Evolutionary conservation across 2,329 filamentous ascomycete genomes (phyloP).

Genomic region (Penicillium sp.): DNA sequence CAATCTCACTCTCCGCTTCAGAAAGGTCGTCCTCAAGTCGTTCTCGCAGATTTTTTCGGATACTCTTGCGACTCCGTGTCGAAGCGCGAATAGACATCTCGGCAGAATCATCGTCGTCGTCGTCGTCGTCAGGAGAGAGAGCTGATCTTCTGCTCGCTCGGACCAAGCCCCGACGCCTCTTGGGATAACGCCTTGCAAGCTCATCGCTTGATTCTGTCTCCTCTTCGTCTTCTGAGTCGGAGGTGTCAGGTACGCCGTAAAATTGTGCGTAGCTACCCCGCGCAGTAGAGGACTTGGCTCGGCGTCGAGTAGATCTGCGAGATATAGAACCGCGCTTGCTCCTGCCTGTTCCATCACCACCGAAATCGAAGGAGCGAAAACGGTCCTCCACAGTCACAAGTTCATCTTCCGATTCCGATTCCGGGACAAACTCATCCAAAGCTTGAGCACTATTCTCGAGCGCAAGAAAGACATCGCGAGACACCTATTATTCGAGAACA

Average conservation of each 20-base stretch:
- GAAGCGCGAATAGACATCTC: slow-evolving; percentile 25
- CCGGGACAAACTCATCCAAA: slow-evolving; percentile 12
- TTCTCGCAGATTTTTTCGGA: slow-evolving; percentile 42
- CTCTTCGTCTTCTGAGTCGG: neutral
- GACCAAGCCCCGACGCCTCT: neutral
- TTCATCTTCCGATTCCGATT: slow-evolving; percentile 12
- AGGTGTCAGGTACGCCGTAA: neutral
- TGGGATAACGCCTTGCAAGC: neutral
- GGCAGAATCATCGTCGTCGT: slow-evolving; percentile 9
- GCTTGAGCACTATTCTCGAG: slow-evolving; percentile 24
- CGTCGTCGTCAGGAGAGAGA: slow-evolving; percentile 1
- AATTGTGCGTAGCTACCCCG: slow-evolving; percentile 1
- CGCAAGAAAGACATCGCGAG: slow-evolving; percentile 20
- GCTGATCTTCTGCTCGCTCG: neutral
- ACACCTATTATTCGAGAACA: slow-evolving; percentile 19
- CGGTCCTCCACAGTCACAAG: neutral
- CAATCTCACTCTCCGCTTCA: slow-evolving; percentile 45
- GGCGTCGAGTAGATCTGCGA: neutral
- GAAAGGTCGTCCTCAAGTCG: slow-evolving; percentile 30
- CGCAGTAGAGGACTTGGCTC: neutral
- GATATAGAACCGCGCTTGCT: slow-evolving; percentile 1
- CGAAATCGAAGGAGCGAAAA: neutral
- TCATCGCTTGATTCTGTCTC: slow-evolving; percentile 5
- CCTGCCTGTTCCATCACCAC: slow-evolving; percentile 8
- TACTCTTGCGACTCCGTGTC: slow-evolving; percentile 22